A percentile compares a stretch with the other conserved stretches of the same genome.
phyloP scores from a whole-genome alignment of 2,329 filamentous ascomycete genomes.

The Pseudogymnoascus sp. region DNA sequence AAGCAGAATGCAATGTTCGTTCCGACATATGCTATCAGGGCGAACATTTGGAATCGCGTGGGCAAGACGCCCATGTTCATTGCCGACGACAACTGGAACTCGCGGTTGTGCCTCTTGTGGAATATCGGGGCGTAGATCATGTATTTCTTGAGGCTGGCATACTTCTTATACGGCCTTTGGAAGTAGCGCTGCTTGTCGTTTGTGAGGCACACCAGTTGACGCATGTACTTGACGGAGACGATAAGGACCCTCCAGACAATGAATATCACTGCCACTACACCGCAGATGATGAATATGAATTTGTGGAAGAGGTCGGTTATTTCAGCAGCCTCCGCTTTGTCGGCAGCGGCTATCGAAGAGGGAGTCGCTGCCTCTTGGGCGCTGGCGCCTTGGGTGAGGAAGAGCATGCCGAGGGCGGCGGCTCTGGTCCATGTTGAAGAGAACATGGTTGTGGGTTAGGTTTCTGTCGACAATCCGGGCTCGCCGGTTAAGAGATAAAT shows the following conservation, averaged over 20 bases:
- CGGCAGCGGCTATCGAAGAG: neutral
- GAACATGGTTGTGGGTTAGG: neutral
- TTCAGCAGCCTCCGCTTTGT: conserved; percentile 18
- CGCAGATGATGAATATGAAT: conserved; percentile 58
- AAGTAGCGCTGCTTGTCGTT: conserved; percentile 79
- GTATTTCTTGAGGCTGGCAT: conserved; percentile 60
- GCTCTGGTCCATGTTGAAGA: neutral
- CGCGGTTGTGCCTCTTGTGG: conserved; percentile 68
- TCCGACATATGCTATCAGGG: conserved; percentile 60
- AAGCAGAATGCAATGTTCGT: conserved; percentile 74
- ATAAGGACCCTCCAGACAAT: conserved; percentile 60
- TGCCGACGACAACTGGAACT: conserved; percentile 60
- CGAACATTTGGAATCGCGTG: conserved; percentile 66
- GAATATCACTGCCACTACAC: conserved; percentile 54
- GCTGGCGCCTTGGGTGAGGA: neutral
- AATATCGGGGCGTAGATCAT: conserved; percentile 64
- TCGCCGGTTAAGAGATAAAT: neutral
- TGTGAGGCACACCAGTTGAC: conserved; percentile 67
- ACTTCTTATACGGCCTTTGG: conserved; percentile 45
- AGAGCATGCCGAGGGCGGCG: neutral
- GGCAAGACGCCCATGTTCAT: conserved; percentile 71
- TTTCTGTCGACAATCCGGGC: neutral
- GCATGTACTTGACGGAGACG: conserved; percentile 58
- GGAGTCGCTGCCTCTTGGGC: neutral
- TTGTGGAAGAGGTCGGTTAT: conserved; percentile 49